Conservation (phyloP, 225 moss, liverwort and hornwort genomes). For the Takakia lepidozioides region DNA sequence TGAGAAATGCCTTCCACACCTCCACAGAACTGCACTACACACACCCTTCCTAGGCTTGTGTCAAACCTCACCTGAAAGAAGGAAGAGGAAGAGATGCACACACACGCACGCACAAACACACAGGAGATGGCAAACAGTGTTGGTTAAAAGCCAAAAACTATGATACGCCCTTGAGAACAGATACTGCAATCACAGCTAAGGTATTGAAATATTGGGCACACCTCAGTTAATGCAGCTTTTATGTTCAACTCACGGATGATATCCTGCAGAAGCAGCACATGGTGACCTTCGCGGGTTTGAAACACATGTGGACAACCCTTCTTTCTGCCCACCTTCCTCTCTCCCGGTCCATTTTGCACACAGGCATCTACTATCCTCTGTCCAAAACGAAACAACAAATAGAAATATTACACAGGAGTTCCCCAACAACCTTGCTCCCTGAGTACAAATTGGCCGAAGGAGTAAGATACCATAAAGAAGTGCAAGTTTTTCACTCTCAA, state of each 20-base stretch:
- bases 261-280: slow-evolving; percentile 7
- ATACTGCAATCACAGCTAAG: no score
- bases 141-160: no score
- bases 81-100: neutral
- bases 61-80: neutral
- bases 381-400: no score
- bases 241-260: slow-evolving; percentile 10
- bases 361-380: neutral
- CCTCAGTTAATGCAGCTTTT: slow-evolving; percentile 8
- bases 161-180: no score
- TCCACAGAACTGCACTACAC: neutral
- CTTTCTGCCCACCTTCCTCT: slow-evolving; percentile 2
- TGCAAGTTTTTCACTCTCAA: no score
- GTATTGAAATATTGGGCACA: no score
- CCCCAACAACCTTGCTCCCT: no score
- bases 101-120: neutral
- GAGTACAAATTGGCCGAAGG: no score
- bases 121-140: no score
- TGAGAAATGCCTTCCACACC: neutral
- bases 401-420: no score
- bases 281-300: slow-evolving; percentile 4
- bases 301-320: slow-evolving; percentile 2
- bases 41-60: neutral
- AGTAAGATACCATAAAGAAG: no score
- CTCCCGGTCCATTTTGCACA: neutral